A percentile compares a stretch with the other conserved stretches of the same genome.
These are phyloP conservation scores for Graphilbum sp. DNA, from an alignment of 2,329 filamentous ascomycete genomes.

Conservation along the genomic window DNA sequence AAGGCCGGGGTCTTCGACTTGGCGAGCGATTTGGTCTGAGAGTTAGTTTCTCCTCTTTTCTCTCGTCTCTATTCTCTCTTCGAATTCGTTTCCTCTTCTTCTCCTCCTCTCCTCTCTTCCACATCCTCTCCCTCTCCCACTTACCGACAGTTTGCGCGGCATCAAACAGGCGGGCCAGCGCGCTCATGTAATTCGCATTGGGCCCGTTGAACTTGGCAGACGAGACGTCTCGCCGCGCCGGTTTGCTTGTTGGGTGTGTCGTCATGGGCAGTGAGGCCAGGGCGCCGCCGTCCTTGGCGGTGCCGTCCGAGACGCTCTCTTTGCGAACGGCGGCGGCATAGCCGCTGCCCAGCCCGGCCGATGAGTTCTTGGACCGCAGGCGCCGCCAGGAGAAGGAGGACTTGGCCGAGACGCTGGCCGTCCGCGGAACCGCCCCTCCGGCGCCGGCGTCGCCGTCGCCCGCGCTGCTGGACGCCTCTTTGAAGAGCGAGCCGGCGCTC, in stretches of 20 bases:
- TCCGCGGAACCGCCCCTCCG: constrained; percentile 34
- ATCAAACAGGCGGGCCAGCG: constrained; percentile 80
- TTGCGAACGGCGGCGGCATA: constrained; percentile 24
- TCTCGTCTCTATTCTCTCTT: no score
- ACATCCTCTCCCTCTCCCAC: constrained; percentile 16
- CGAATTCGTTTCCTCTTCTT: no score
- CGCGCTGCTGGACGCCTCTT: constrained; percentile 40
- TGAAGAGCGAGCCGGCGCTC: constrained; percentile 57
- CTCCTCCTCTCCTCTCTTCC: no score
- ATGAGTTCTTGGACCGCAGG: constrained; percentile 76
- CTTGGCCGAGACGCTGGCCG: constrained; percentile 53
- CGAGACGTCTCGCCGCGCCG: constrained; percentile 53
- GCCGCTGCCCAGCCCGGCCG: constrained; percentile 35
- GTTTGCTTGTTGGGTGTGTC: constrained; percentile 43
- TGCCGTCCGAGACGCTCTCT: background rate
- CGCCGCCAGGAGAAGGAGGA: constrained; percentile 82
- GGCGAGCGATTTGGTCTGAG: constrained; percentile 82
- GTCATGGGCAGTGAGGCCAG: constrained; percentile 70
- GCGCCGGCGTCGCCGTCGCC: constrained; percentile 29
- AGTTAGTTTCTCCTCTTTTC: no score
- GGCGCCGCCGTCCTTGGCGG: constrained; percentile 3
- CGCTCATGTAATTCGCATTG: constrained; percentile 80
- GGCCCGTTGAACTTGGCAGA: constrained; percentile 63
- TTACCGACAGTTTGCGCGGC: constrained; percentile 83
- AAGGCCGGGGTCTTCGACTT: constrained; percentile 88